phyloP scores from a whole-genome alignment of 495 filamentous ascomycete genomes.

The Neurospora cerealis region DNA sequence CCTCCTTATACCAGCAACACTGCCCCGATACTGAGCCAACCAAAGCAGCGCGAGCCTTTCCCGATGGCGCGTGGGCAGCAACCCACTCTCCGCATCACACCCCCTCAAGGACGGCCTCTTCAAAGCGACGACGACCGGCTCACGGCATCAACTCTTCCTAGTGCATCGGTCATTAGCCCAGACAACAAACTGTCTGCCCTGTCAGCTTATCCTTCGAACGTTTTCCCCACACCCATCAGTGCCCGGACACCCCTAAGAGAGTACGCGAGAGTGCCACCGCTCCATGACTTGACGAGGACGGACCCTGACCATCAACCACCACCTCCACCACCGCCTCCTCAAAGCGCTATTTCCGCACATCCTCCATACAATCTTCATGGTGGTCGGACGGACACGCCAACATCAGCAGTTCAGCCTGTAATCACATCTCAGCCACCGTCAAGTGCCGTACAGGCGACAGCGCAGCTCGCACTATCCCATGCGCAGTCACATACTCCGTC shows the following conservation, averaged over 20 bases:
- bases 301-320: slow-evolving; percentile 28
- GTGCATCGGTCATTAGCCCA: slow-evolving; percentile 40
- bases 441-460: slow-evolving; percentile 41
- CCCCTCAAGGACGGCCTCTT: slow-evolving; percentile 40
- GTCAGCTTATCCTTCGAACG: slow-evolving; percentile 34
- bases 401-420: slow-evolving; percentile 20
- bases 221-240: slow-evolving; percentile 45
- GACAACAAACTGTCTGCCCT: slow-evolving; percentile 46
- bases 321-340: slow-evolving; percentile 14
- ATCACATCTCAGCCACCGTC: slow-evolving; percentile 22
- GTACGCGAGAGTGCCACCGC: slow-evolving; percentile 43
- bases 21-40: slow-evolving; percentile 13
- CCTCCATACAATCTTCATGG: slow-evolving; percentile 29
- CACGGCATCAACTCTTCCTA: slow-evolving; percentile 39
- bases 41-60: slow-evolving; percentile 37
- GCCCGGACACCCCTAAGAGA: slow-evolving; percentile 38
- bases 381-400: slow-evolving; percentile 35
- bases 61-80: slow-evolving; percentile 42
- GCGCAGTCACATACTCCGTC: slow-evolving; percentile 30
- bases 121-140: slow-evolving; percentile 39
- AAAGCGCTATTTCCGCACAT: slow-evolving; percentile 14
- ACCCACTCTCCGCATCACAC: slow-evolving; percentile 41
- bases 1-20: slow-evolving; percentile 17
- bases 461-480: slow-evolving; percentile 50
- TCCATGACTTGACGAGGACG: slow-evolving; percentile 43